phyloP scores from a whole-genome alignment of 2,329 filamentous ascomycete species.

The Aspergillus aculeatus region DNA sequence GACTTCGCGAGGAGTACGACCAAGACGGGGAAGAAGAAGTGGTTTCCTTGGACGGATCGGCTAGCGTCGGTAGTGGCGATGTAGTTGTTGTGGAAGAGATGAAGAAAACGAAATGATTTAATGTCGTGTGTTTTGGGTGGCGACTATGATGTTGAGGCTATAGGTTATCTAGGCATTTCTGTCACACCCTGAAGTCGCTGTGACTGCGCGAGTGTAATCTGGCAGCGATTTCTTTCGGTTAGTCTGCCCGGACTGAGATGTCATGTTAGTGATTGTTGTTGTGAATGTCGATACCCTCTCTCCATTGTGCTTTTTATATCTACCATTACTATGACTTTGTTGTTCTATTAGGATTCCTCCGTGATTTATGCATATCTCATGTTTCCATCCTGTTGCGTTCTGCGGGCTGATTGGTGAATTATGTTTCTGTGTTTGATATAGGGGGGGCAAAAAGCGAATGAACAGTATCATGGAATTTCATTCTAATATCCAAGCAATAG shows the following conservation, averaged over 20 bases:
- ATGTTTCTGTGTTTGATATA: background rate
- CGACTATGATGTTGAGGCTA: background rate
- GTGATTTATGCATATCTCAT: background rate
- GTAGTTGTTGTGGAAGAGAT: background rate
- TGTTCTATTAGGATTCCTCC: background rate
- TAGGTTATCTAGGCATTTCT: no score
- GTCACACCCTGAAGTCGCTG: no score
- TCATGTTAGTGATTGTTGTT: background rate
- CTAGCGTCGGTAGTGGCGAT: slow-evolving; percentile 6
- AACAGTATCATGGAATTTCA: background rate
- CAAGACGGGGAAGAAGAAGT: slow-evolving; percentile 5
- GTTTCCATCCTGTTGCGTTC: background rate
- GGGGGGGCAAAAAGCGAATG: background rate
- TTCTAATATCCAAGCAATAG: no score
- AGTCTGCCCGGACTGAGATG: background rate
- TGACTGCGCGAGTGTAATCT: no score
- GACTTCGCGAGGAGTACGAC: slow-evolving; percentile 17
- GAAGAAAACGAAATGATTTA: slow-evolving; percentile 10
- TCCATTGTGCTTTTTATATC: background rate
- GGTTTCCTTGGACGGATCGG: slow-evolving; percentile 6
- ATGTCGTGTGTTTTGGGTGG: background rate
- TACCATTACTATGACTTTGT: background rate
- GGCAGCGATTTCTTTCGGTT: no score
- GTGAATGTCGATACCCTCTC: background rate
- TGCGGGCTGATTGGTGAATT: background rate